Evolutionary conservation across 2,329 filamentous ascomycete species (phyloP).

Genomic region (Aureobasidium sp.): DNA sequence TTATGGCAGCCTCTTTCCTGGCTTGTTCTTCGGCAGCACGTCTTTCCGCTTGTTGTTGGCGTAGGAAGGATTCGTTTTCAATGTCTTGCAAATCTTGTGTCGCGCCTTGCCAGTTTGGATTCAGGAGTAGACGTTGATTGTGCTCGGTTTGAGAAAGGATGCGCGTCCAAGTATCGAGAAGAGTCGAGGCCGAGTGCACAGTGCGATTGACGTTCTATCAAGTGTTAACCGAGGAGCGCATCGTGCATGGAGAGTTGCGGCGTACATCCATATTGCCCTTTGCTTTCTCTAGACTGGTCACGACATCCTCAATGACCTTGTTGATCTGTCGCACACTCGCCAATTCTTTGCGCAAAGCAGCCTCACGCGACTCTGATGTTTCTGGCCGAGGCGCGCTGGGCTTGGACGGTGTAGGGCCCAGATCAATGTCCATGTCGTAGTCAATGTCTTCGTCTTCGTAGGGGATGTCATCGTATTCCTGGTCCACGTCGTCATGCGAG

Average conservation of each 20-base stretch:
- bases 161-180: slow-evolving; percentile 91
- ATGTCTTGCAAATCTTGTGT: slow-evolving; percentile 79
- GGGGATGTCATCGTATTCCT: slow-evolving; percentile 38
- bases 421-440: slow-evolving; percentile 14
- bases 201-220: slow-evolving; percentile 72
- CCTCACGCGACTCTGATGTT: slow-evolving; percentile 62
- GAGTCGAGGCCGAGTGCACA: slow-evolving; percentile 76
- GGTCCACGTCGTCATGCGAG: slow-evolving; percentile 50
- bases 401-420: slow-evolving; percentile 8
- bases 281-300: slow-evolving; percentile 63
- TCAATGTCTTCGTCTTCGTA: slow-evolving; percentile 12
- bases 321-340: slow-evolving; percentile 82
- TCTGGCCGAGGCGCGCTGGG: slow-evolving; percentile 36
- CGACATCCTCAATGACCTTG: slow-evolving; percentile 71
- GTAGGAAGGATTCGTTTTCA: slow-evolving; percentile 68
- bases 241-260: slow-evolving; percentile 5
- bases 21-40: slow-evolving; percentile 71
- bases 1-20: slow-evolving; percentile 60
- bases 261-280: slow-evolving; percentile 70
- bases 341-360: slow-evolving; percentile 68
- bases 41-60: slow-evolving; percentile 70
- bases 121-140: slow-evolving; percentile 84
- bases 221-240: slow-evolving; percentile 2
- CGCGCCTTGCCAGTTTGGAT: slow-evolving; percentile 83
- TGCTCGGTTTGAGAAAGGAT: slow-evolving; percentile 97